Percentiles rank a stretch among this genome's conserved stretches.
phyloP scores from a whole-genome alignment of 139 green algal species.

The Volvox africanus region DNA sequence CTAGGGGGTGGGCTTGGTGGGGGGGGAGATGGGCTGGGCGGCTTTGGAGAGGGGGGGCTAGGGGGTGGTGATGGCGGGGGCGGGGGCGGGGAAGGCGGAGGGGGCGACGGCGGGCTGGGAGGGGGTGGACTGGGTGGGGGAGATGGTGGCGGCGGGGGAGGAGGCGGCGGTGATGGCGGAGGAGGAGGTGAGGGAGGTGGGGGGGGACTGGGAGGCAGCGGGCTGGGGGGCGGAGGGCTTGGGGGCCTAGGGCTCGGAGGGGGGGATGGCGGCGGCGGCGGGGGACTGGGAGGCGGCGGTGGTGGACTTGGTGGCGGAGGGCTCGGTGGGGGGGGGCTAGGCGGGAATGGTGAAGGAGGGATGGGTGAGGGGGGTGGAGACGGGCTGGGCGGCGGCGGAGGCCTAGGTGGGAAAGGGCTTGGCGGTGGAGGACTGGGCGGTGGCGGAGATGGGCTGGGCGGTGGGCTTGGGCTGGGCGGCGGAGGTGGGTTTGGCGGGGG shows the following conservation, averaged over 20 bases:
- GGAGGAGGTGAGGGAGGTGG: neutral
- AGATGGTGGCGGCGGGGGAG: neutral
- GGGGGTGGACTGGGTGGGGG: neutral
- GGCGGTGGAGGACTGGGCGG: neutral
- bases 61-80: neutral
- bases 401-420: neutral
- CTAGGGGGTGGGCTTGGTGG: constrained; percentile 8
- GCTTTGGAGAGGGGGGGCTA: neutral
- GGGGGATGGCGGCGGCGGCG: neutral
- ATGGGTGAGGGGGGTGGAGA: neutral
- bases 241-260: neutral
- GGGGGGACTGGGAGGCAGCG: neutral
- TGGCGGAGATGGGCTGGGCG: neutral
- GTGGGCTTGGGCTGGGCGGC: neutral
- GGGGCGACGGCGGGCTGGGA: neutral
- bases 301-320: neutral
- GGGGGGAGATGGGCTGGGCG: neutral
- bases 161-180: neutral
- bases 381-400: neutral
- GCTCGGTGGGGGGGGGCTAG: neutral
- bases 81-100: neutral
- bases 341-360: neutral
- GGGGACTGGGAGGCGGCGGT: constrained; percentile 1
- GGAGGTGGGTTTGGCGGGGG: neutral
- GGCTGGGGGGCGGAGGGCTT: neutral